Evolutionary conservation across 495 filamentous ascomycete species (phyloP).

Genomic region (Sporormia fimetaria): DNA sequence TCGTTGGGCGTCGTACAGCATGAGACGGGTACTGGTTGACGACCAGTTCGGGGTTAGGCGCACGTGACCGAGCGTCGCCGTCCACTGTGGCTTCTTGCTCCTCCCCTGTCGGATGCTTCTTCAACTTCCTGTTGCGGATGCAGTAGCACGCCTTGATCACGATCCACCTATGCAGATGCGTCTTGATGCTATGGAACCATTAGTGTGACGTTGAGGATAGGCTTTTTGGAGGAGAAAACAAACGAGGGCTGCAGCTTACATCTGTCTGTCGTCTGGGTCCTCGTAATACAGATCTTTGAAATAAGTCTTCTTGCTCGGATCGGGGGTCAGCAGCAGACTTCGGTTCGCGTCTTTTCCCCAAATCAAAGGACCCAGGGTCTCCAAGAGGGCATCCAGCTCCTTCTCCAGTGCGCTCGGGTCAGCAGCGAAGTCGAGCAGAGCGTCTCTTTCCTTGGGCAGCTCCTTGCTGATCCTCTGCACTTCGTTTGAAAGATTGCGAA

Average conservation of each 20-base stretch:
- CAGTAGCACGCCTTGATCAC: conserved; percentile 24
- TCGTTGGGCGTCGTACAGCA: no score
- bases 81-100: conserved; percentile 6
- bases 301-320: conserved; percentile 15
- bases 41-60: conserved; percentile 10
- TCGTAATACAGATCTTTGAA: conserved; percentile 11
- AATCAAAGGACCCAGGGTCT: conserved; percentile 7
- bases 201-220: background rate
- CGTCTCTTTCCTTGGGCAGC: conserved; percentile 17
- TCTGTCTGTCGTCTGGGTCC: conserved; percentile 10
- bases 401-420: conserved; percentile 8
- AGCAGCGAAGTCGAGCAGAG: conserved; percentile 17
- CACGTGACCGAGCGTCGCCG: conserved; percentile 1
- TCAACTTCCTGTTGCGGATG: conserved; percentile 21
- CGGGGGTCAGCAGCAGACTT: conserved; percentile 7
- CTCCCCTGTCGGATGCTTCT: conserved; percentile 2
- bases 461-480: conserved; percentile 16
- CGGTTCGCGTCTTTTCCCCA: conserved; percentile 16
- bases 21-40: no score
- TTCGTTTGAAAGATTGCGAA: conserved; percentile 16
- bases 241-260: conserved; percentile 7
- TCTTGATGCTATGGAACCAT: conserved; percentile 8
- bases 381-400: conserved; percentile 11
- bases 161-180: conserved; percentile 19
- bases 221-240: background rate